Percentiles rank a stretch among this genome's conserved stretches.
These are phyloP conservation scores for Nakazawaea holstii DNA, from an alignment of 805 yeast species.

Conservation along the genomic window DNA sequence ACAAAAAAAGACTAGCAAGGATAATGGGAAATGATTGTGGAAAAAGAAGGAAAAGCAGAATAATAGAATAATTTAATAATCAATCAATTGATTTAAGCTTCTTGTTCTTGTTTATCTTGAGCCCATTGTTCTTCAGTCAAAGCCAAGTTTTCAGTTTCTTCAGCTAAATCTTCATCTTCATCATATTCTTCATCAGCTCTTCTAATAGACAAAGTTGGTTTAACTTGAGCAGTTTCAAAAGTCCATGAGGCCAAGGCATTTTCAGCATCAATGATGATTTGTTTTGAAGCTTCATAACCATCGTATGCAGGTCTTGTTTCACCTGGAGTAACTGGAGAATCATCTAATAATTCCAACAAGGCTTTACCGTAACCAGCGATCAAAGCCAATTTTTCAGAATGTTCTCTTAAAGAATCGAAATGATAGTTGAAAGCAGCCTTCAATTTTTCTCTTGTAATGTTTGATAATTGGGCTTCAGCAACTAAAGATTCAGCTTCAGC, in stretches of 20 bases:
- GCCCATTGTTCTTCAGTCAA: slow-evolving; percentile 26
- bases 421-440: slow-evolving; percentile 97
- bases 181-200: slow-evolving; percentile 63
- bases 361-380: slow-evolving; percentile 99
- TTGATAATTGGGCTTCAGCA: slow-evolving; percentile 97
- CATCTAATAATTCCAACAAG: slow-evolving; percentile 89
- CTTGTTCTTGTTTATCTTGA: slow-evolving; percentile 29
- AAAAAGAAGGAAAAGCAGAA: background rate
- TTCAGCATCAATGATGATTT: slow-evolving; percentile 95
- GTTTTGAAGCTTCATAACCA: slow-evolving; percentile 97
- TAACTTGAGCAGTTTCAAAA: slow-evolving; percentile 88
- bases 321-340: slow-evolving; percentile 97
- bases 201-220: slow-evolving; percentile 86
- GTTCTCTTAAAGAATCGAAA: slow-evolving; percentile 92
- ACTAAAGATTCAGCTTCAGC: slow-evolving; percentile 99
- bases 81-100: slow-evolving; percentile 1
- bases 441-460: slow-evolving; percentile 95
- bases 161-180: slow-evolving; percentile 40
- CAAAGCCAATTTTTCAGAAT: slow-evolving; percentile 91
- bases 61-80: background rate
- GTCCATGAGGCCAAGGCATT: slow-evolving; percentile 96
- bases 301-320: slow-evolving; percentile 98
- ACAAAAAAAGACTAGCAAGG: no score
- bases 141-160: slow-evolving; percentile 28
- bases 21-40: background rate